Base-by-base conservation (phyloP, 345 rosid genomes). In the Murraya koenigii region DNA sequence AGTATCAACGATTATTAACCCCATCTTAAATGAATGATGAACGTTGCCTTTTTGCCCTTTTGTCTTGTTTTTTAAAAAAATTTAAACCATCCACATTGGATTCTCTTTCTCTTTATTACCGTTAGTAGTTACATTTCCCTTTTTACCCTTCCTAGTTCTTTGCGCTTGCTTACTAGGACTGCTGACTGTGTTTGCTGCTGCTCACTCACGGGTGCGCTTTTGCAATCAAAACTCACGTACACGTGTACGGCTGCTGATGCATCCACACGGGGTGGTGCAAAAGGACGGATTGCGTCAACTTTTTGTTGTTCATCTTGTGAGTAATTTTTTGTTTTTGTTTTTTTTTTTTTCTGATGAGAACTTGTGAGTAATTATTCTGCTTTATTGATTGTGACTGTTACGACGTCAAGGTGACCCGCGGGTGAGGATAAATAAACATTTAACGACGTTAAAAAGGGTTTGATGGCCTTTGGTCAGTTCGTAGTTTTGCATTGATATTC, bases 221-320 rank as follows among this genome's bases (percentile, higher is more conserved):
- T 76, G 59, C 26, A 19, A 2, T 20, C 6, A 69, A 23, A 28
- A 20, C 4, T 13, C 28, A 78, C 80, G 41, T 39, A 78, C 80
- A 78, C 80, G 79, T 78, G 82, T 60, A 49, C 81, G 84, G 75
- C 7, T 0, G 3, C 22, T 75, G 82, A 75, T 80, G 78, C 75
- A 33, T 25, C 68, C 76, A n/a, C 85, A 78, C 80, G 83, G 25
- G 80, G 25, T 19, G 25, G 49, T 13, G 49, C 49, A 13, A 44
- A 44, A 44, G 13, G 49, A 44, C 49, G 3, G 49, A 44, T 44
- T 11, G n/a, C 75, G 71, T 62, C 54, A 1, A 35, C 54, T 35
- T 35, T 33, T 80, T 15, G 13, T 30, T 25, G 1, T 69, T 54
- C 20, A 33, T 13, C 25, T 23, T 8, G 69, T 38, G 71, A 38